These are phyloP conservation scores for Cochlearia excelsa DNA, from an alignment of 345 rosid genomes.

Conservation along the genomic window DNA sequence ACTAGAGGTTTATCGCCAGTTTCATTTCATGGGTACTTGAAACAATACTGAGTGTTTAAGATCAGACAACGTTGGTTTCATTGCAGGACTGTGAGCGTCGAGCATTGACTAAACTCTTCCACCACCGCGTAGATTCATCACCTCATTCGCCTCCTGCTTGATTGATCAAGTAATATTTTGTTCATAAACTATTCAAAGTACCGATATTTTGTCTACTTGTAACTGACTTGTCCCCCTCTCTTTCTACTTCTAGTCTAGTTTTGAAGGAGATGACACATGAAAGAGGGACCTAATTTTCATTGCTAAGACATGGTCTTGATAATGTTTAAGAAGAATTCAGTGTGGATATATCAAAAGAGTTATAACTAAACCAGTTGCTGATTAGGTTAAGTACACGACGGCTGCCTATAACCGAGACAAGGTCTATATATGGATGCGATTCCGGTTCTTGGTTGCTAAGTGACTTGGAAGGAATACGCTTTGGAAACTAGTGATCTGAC, in stretches of 20 bases:
- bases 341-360: background rate
- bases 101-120: constrained; percentile 60
- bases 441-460: constrained; percentile 1
- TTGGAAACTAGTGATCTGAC: no score
- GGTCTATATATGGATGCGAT: no score
- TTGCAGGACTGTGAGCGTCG: constrained; percentile 88
- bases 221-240: background rate
- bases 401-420: no score
- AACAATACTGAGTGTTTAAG: background rate
- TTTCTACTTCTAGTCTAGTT: constrained; percentile 15
- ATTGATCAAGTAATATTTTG: constrained; percentile 35
- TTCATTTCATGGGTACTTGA: background rate
- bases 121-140: constrained; percentile 47
- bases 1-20: constrained; percentile 10
- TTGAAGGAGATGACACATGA: constrained; percentile 24
- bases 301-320: constrained; percentile 7
- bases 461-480: background rate
- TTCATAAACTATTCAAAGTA: background rate
- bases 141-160: constrained; percentile 39
- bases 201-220: background rate
- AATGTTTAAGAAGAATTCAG: background rate
- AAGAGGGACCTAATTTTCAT: constrained; percentile 17
- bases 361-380: background rate
- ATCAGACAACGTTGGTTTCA: constrained; percentile 11
- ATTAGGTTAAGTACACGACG: background rate